Evolutionary conservation across 768 basidiomycete genomes (phyloP).

Genomic region (Neoboletus magnificus): DNA sequence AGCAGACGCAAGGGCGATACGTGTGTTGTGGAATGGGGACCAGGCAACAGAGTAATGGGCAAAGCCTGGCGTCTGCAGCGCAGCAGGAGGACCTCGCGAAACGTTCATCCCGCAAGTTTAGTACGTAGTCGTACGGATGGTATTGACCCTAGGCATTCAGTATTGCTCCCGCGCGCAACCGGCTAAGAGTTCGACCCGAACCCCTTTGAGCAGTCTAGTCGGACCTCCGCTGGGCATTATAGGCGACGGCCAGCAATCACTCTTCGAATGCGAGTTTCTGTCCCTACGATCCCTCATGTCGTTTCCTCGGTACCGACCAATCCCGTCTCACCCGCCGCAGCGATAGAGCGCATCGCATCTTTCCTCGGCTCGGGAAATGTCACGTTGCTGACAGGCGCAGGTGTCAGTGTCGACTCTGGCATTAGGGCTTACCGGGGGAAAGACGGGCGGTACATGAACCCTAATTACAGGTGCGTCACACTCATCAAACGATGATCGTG

Average conservation of each 20-base stretch:
- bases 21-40: slow-evolving; percentile 79
- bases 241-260: no score
- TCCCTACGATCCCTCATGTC: slow-evolving; percentile 68
- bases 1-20: slow-evolving; percentile 76
- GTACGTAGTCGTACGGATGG: not conserved
- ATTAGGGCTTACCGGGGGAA: slow-evolving; percentile 89
- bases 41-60: slow-evolving; percentile 79
- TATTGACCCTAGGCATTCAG: not conserved
- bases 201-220: not conserved
- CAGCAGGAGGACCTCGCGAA: slow-evolving; percentile 41
- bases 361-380: slow-evolving; percentile 74
- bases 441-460: slow-evolving; percentile 86
- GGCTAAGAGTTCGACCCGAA: not conserved
- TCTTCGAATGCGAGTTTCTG: slow-evolving; percentile 65
- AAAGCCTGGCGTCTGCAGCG: slow-evolving; percentile 74
- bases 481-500: no score
- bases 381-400: slow-evolving; percentile 82
- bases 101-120: slow-evolving; percentile 35
- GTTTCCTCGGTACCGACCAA: slow-evolving; percentile 39
- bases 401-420: slow-evolving; percentile 93
- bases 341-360: slow-evolving; percentile 55
- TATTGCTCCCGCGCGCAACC: not conserved
- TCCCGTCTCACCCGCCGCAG: slow-evolving; percentile 45
- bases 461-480: slow-evolving; percentile 71
- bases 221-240: not conserved